phyloP scores from a whole-genome alignment of 2,329 filamentous ascomycete genomes.

The Curvularia verruculosa region DNA sequence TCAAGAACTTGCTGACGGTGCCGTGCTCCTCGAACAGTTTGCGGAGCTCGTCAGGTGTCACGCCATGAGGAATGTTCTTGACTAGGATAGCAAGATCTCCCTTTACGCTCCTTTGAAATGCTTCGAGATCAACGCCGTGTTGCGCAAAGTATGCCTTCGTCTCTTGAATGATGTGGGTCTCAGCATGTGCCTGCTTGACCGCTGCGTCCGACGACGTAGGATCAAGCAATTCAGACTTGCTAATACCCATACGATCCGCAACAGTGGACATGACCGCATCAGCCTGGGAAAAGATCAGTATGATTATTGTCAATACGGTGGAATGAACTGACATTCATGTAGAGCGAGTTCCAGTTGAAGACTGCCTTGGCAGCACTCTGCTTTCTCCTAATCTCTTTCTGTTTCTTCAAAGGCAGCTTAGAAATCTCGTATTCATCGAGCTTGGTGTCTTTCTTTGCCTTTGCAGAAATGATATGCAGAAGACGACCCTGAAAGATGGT shows the following conservation, averaged over 20 bases:
- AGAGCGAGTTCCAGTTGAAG: slow-evolving; percentile 99
- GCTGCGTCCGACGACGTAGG: slow-evolving; percentile 94
- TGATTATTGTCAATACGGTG: not conserved
- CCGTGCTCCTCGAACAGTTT: slow-evolving; percentile 86
- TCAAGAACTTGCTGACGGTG: slow-evolving; percentile 78
- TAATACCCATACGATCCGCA: slow-evolving; percentile 82
- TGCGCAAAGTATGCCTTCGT: slow-evolving; percentile 88
- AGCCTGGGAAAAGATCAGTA: slow-evolving; percentile 23
- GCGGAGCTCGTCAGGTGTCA: slow-evolving; percentile 77
- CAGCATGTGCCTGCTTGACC: slow-evolving; percentile 94
- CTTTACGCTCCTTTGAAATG: slow-evolving; percentile 83
- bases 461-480: slow-evolving; percentile 85
- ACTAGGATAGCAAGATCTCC: slow-evolving; percentile 88
- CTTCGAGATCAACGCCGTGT: slow-evolving; percentile 88
- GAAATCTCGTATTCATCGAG: slow-evolving; percentile 89
- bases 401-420: slow-evolving; percentile 91
- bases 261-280: slow-evolving; percentile 93
- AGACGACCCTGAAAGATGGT: slow-evolving; percentile 91
- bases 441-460: slow-evolving; percentile 78
- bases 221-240: slow-evolving; percentile 89
- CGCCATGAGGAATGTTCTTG: slow-evolving; percentile 92
- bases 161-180: slow-evolving; percentile 95
- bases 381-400: slow-evolving; percentile 86
- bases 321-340: slow-evolving; percentile 70
- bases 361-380: slow-evolving; percentile 75